Base-by-base conservation (phyloP, 768 basidiomycete genomes). In the Mycena venus region DNA sequence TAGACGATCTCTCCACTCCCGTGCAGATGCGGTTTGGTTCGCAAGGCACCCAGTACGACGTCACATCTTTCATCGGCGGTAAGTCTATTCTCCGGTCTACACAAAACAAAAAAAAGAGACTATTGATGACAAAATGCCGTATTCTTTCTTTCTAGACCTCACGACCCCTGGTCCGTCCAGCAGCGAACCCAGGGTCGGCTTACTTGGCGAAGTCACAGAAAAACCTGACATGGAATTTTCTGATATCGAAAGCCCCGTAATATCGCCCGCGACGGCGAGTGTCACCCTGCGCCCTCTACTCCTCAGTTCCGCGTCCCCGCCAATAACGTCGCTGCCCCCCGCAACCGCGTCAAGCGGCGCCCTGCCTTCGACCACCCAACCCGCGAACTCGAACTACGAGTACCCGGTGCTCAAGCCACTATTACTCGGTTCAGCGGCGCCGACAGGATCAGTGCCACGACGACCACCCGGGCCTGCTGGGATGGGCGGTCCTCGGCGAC, bases 31-130 rank as follows among this genome's bases (percentile, higher is more conserved):
- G 83, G 68, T 79, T 82, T 59, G 82, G 85, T 53, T 90, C 90
- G n/a, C 82, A 78, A 14, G 90, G 84, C 17, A 91, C 88, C 0
- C 90, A 88, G 70, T 93, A 91, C 77, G 93, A 94, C 70, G 92
- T 94, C 23, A 94, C 93, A 19, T 94, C 93, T 1, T 94, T 94
- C 79, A 93, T 94, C 75, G 90, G 85, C 68, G 83, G 88, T 89
- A 65, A 80, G 83, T 77, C 10, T 29, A 34, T 40, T 36, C 29
- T 32, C 31, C 27, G 4, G 17, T 31, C 34, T n/a, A 4, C 31
- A 9, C 32, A 11, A 19, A 11, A 19, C 32, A 15, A 38, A 38
- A 15, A 12, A 49, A 63, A 21, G 44, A 21, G 29, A 2, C n/a
- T 3, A 61, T 32, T 12, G 5, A 32, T 59, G 4, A 23, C 15